These are phyloP conservation scores for Irpex sp. DNA, from an alignment of 1,284 basidiomycete genomes.

Conservation along the genomic window DNA sequence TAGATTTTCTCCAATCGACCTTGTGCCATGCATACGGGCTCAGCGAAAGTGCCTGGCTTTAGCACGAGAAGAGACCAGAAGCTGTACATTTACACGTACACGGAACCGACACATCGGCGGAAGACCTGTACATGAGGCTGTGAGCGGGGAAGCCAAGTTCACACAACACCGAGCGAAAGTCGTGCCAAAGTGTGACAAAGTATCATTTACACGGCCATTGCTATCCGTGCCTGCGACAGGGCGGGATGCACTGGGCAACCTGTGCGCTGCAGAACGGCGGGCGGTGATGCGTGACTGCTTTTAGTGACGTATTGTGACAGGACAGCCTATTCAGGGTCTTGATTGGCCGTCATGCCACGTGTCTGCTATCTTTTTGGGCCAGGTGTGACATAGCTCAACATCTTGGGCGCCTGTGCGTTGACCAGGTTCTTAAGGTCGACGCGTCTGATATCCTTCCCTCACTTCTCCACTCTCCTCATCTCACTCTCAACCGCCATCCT, in stretches of 20 bases:
- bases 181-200: neutral
- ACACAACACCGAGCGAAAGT: too few species aligned
- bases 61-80: neutral
- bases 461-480: neutral
- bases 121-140: neutral
- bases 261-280: neutral
- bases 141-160: neutral
- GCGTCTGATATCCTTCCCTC: neutral
- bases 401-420: neutral
- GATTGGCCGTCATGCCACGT: neutral
- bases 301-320: neutral
- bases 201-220: neutral
- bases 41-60: too few species aligned
- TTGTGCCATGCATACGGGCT: too few species aligned
- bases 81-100: neutral
- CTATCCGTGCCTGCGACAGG: neutral
- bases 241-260: neutral
- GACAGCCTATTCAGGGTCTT: neutral
- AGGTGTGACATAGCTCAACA: neutral
- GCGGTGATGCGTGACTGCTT: neutral
- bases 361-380: neutral
- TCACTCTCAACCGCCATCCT: neutral
- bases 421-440: slow-evolving; percentile 1
- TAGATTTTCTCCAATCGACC: too few species aligned
- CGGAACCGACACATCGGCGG: neutral